These are phyloP conservation scores for Diplotaxis tenuifolia DNA, from an alignment of 345 rosid species.

Conservation along the genomic window DNA sequence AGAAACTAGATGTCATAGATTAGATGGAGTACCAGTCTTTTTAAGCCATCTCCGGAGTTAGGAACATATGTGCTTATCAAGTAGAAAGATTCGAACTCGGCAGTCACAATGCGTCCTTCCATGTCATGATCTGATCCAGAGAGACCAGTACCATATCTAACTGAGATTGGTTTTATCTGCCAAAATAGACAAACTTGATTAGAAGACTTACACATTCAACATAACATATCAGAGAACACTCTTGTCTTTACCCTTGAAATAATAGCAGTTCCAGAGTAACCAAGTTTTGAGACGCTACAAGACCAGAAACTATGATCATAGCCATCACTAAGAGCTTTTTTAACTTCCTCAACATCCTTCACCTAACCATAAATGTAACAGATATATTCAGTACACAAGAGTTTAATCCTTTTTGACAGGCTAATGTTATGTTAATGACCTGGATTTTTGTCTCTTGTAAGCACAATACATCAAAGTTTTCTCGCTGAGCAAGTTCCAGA, in stretches of 20 bases:
- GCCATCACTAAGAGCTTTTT: slow-evolving; percentile 60
- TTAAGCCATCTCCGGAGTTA: slow-evolving; percentile 95
- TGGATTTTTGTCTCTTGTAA: slow-evolving; percentile 94
- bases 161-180: slow-evolving; percentile 89
- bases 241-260: slow-evolving; percentile 67
- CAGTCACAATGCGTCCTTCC: slow-evolving; percentile 90
- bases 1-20: slow-evolving; percentile 13
- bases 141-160: slow-evolving; percentile 74
- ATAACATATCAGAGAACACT: background rate
- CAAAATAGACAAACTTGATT: slow-evolving; percentile 32
- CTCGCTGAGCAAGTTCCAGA: slow-evolving; percentile 76
- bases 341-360: slow-evolving; percentile 78
- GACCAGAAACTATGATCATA: slow-evolving; percentile 89
- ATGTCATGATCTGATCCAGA: slow-evolving; percentile 75
- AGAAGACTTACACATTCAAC: background rate
- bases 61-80: slow-evolving; percentile 75
- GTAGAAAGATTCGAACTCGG: slow-evolving; percentile 82
- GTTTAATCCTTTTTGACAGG: background rate
- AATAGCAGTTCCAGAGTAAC: slow-evolving; percentile 94
- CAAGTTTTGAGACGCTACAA: slow-evolving; percentile 83
- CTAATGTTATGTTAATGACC: slow-evolving; percentile 42
- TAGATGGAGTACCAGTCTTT: slow-evolving; percentile 69
- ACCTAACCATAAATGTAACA: slow-evolving; percentile 49
- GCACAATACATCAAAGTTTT: slow-evolving; percentile 81
- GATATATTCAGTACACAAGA: background rate